These are phyloP conservation scores for Acanthamoeba culbertsoni DNA, from an alignment of 208 protist genomes.

Conservation along the genomic window DNA sequence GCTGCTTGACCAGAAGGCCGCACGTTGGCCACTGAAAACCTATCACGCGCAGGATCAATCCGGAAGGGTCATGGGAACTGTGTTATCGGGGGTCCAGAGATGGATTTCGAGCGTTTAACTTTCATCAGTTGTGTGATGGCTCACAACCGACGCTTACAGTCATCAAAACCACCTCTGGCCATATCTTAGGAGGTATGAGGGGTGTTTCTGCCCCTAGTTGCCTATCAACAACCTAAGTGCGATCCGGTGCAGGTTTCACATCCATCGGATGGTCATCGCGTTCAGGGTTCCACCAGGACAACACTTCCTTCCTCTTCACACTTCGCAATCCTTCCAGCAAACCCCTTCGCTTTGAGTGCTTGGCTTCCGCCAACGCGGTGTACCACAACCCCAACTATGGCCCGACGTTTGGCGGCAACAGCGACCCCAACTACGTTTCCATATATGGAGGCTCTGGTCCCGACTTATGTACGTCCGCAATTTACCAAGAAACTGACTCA, in stretches of 20 bases:
- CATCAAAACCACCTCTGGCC: not conserved
- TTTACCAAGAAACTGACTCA: not conserved
- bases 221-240: not conserved
- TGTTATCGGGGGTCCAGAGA: not conserved
- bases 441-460: not conserved
- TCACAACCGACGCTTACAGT: not conserved
- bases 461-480: not conserved
- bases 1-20: not conserved
- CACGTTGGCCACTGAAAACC: not conserved
- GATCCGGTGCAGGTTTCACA: not conserved
- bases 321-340: not conserved
- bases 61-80: not conserved
- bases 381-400: constrained; percentile 42
- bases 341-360: not conserved
- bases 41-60: not conserved
- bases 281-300: constrained; percentile 12
- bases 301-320: not conserved
- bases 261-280: not conserved
- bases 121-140: not conserved
- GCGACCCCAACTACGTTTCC: not conserved
- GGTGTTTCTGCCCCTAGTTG: not conserved
- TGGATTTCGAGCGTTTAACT: not conserved
- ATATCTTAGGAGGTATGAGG: not conserved
- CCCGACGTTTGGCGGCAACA: not conserved
- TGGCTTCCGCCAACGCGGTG: not conserved